Base-by-base conservation (phyloP, 164 flowering plant genomes). In the Chimonanthus salicifolius region DNA sequence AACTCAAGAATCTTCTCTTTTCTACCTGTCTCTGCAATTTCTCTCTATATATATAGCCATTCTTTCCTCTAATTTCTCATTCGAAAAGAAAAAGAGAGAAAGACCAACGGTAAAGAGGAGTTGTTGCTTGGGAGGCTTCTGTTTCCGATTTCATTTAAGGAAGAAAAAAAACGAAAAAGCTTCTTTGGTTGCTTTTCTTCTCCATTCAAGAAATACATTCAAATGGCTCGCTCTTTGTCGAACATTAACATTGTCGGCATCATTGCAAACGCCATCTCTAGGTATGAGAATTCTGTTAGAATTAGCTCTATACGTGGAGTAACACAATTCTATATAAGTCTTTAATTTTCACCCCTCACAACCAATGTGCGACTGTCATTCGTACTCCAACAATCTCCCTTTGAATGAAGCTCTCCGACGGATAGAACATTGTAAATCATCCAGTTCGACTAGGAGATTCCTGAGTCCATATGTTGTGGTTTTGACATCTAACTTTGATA, bases 181-280 rank as follows among this genome's bases (percentile, higher is more conserved):
- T 49, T 21, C 60, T 16, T 47, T 18, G n/a, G n/a, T 7, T 13
- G 65, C 65, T 16, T 18, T 18, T 63, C 8, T 18, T 63, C n/a
- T 45, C 68, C 6, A 20, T 45, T 48, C 45, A 43, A 5, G 46
- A 43, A 33, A 44, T 48, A 65, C 51, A 7, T 18, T 8, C 18
- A 51, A 82, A 90, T 90, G 94, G 90, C 91, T 85, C 89, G 86
- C 71, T 88, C 86, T 78, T 62, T 85, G 82, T 84, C 86, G 15
- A 83, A 80, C 76, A 87, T 84, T 85, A 67, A 81, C 70, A 20
- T 90, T 80, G 82, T 87, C 49, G 73, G 84, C 60, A 63, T 84
- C 65, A 78, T 82, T 46, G 79, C 64, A n/a, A 80, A 88, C 48
- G 78, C 78, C 47, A 43, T 80, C 73, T 49, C 50, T 79, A 82